Evolutionary conservation across 768 basidiomycete species (phyloP), one percentile per base, ranked within the genome.

Genomic region (Hydnomerulius pinastri): DNA sequence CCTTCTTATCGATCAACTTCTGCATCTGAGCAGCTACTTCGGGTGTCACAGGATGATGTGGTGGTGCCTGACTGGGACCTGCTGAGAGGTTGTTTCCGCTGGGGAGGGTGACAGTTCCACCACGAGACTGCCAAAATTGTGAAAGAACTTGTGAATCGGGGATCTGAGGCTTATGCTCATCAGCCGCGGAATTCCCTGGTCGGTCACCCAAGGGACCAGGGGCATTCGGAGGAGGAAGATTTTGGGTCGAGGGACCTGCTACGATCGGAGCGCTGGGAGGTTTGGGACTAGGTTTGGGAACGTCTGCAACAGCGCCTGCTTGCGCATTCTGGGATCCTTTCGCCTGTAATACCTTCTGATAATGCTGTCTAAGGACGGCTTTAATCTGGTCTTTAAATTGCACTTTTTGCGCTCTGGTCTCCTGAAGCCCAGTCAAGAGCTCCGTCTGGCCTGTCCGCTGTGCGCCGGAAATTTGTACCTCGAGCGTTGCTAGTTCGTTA

Each of bases 1-100:
- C 69, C 48, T 72, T 73, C 60, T 77, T 77, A 42, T 83, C 81
- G 4, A 71, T 57, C 55, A 76, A 51, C 55, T 78, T 81, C 49
- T 77, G 75, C 71, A 79, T 74, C 54, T 80, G 82, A 24, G 68
- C 57, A 4, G 60, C 68, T 11, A 73, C 25, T 32, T 53, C 59
- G 11, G 66, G 46, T 21, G 43, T 32, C 15, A 41, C 12, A 15
- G 21, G 15, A 8, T 44, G 21, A 17, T 45, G 45, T 4, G 48
- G 5, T 44, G 50, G 54, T 41, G 46, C 8, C 36, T 66, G 55
- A 41, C 49, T 44, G 18, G 55, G 32, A 27, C 60, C 56, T 18
- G 55, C 58, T 18, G 55, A 52, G 48, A 57, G 45, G 30, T 50
- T 59, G 23, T 30, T 25, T 17, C 44, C 23, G 6, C 32, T 51